Evolutionary conservation across 75 land plant species (phyloP), one percentile per base, ranked within the genome.

Genomic region (Ceratopteris richardii): DNA sequence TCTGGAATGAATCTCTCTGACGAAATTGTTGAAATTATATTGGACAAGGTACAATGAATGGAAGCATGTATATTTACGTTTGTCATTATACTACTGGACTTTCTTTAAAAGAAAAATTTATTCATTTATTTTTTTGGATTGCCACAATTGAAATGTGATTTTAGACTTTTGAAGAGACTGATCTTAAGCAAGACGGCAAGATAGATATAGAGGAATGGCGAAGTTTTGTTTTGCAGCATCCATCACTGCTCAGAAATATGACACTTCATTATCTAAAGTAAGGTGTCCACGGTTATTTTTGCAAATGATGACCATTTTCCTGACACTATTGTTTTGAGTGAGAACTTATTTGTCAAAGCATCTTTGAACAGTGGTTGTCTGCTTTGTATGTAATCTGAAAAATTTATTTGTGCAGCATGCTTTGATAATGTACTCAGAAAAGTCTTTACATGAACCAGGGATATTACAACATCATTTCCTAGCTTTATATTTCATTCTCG

Each of bases 151-250:
- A 46, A 46, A 2, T 46, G 50, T 18, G 13, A 46, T 60, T 69
- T 10, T 71, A 90, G 98, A 94, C 98, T 64, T 94, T 94, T 75
- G 70, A 73, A 31, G 98, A 94, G 63, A 96, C 91, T 9, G 85
- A 82, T 63, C 50, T 64, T 18, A 69, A 72, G 30, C 33, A 57
- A 23, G 85, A 82, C 62, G 85, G 79, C 5, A 82, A 59, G 47
- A 82, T 82, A 31, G 82, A 81, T 46, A 65, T 48, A 16, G 82
- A 78, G 16, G 83, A 81, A 50, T 81, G 84, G 84, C 66, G 70
- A 52, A 69, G 41, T 17, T 62, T 82, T 27, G 85, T 82, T 6
- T 9, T 62, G 43, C 64, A 56, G 43, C 78, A 82, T 43, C 85
- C 85, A 23, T 69, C 74, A 22, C 60, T 82, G 27, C 56, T 82